Base-by-base conservation (phyloP, 306 rosid species). In the Oxytropis ochrocephala region DNA sequence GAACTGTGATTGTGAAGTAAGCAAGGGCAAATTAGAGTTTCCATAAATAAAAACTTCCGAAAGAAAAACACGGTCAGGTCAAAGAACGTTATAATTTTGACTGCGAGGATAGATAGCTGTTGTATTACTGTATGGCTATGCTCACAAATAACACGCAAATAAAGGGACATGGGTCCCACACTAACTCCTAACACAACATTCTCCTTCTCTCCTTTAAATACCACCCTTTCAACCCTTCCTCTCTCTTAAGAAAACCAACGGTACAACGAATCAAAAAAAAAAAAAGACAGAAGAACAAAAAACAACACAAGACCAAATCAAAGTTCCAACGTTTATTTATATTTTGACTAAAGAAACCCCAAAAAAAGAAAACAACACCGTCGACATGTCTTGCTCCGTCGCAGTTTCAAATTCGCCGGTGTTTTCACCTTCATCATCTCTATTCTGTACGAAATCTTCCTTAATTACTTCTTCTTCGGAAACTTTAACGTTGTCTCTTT, bases 401-500 rank as follows among this genome's bases (percentile, higher is more conserved):
- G 91, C 93, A 2, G 80, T 91, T 58, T 80, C 85, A 0, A 91
- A 77, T 24, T 91, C 97, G 9, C 97, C 97, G 74, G 88, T 88
- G 13, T 91, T 91, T 66, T 91, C 97, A 2, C 88, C 91, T 0
- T 82, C 96, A 0, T 75, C 93, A 1, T 82, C 93, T 3, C 75
- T 89, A 29, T 91, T 87, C 85, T 87, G 81, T 68, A 58, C 71
- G 10, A 85, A 83, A 24, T 19, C 78, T 27, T 81, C 96, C 0
- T 69, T 86, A 6, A 80, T 88, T 0, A 29, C 85, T 7, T 72
- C 95, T 1, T 58, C 95, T 7, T 81, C 84, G 8, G 97, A 90
- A 50, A 14, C 88, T 0, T 60, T 84, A 1, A 50, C 81, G 0
- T 72, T 85, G 2, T 68, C 85, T 2, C 65, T 85, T 0, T 74